These are phyloP conservation scores for Neofusicoccum kwambonambiense DNA, from an alignment of 2,329 filamentous ascomycete species.

Conservation along the genomic window DNA sequence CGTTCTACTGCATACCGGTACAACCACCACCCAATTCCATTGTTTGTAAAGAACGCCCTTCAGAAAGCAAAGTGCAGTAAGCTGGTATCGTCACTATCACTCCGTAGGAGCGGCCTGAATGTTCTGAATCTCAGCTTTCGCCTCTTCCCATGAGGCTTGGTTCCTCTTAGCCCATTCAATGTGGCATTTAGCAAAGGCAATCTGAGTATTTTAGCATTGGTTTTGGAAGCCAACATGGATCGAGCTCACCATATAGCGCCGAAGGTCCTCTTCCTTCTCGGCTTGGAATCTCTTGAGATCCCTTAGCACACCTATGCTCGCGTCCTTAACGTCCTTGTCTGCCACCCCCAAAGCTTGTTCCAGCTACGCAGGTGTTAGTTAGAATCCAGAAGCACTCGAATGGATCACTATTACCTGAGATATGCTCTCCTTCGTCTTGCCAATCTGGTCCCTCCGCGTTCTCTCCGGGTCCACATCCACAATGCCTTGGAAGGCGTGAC, in stretches of 20 bases:
- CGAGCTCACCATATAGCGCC: constrained; percentile 86
- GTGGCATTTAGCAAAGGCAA: constrained; percentile 88
- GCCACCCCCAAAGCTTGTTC: constrained; percentile 88
- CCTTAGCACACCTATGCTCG: constrained; percentile 80
- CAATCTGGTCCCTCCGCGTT: constrained; percentile 87
- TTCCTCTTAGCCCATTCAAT: constrained; percentile 93
- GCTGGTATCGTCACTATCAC: constrained; percentile 16
- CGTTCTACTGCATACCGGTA: constrained; percentile 1
- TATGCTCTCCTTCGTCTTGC: constrained; percentile 89
- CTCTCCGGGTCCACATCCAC: constrained; percentile 94
- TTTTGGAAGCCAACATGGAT: background rate
- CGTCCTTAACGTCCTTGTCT: constrained; percentile 89
- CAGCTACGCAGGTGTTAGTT: constrained; percentile 53
- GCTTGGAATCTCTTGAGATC: constrained; percentile 90
- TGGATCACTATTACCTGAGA: constrained; percentile 47
- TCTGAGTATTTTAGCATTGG: constrained; percentile 48
- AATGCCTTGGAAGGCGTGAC: constrained; percentile 92
- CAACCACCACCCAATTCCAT: background rate
- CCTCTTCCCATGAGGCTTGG: constrained; percentile 90
- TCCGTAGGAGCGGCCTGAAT: constrained; percentile 55
- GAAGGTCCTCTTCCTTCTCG: constrained; percentile 93
- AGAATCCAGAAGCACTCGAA: background rate
- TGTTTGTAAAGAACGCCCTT: background rate
- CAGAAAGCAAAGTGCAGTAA: background rate
- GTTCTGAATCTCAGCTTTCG: constrained; percentile 81